These are phyloP conservation scores for Lachnellula cervina DNA, from an alignment of 2,329 filamentous ascomycete genomes.

Conservation along the genomic window DNA sequence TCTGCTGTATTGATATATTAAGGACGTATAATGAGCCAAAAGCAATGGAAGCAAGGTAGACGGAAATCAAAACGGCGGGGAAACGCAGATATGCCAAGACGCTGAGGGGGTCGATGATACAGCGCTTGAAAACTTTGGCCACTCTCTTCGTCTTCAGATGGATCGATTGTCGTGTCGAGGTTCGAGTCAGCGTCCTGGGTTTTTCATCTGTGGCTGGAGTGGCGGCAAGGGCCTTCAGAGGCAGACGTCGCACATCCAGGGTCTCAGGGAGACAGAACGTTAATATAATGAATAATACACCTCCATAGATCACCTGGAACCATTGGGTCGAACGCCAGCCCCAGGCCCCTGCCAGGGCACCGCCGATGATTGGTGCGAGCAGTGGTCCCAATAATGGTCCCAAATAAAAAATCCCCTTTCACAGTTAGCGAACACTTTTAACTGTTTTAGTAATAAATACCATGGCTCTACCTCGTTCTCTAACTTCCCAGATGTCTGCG, in stretches of 20 bases:
- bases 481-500: slow-evolving; percentile 72
- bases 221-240: not conserved
- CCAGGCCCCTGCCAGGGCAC: slow-evolving; percentile 61
- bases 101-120: slow-evolving; percentile 66
- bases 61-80: slow-evolving; percentile 67
- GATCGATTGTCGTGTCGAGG: slow-evolving; percentile 59
- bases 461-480: slow-evolving; percentile 74
- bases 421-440: too few species aligned
- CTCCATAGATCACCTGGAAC: slow-evolving; percentile 70
- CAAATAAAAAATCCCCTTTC: slow-evolving; percentile 65
- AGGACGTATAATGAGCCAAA: slow-evolving; percentile 72
- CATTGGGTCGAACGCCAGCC: slow-evolving; percentile 76
- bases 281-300: slow-evolving; percentile 49
- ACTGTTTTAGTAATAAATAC: too few species aligned
- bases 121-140: slow-evolving; percentile 50
- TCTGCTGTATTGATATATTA: slow-evolving; percentile 71
- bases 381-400: slow-evolving; percentile 72
- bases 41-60: slow-evolving; percentile 69
- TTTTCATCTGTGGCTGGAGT: slow-evolving; percentile 8
- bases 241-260: slow-evolving; percentile 31
- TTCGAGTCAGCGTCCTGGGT: slow-evolving; percentile 38
- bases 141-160: slow-evolving; percentile 51
- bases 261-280: slow-evolving; percentile 63
- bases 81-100: slow-evolving; percentile 69
- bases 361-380: slow-evolving; percentile 71